Conservation (phyloP, 75 land plant species). For the Picea sitchensis region DNA sequence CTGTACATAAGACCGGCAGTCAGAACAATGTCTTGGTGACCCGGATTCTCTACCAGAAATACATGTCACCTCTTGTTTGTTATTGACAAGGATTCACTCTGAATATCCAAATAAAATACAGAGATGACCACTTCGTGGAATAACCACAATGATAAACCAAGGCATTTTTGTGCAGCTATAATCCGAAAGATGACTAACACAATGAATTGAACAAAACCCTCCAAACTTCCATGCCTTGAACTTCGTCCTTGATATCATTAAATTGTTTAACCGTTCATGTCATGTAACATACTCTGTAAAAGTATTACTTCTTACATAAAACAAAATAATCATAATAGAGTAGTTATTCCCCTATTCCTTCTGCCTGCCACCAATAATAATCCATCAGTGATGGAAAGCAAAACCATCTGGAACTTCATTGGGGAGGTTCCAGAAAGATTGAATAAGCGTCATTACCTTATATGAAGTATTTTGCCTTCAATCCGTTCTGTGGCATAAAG, state of each 20-base stretch:
- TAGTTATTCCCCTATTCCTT: not conserved
- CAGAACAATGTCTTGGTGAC: not conserved
- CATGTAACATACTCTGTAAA: not conserved
- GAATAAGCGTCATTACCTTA: constrained; percentile 23
- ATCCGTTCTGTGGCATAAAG: constrained; percentile 6
- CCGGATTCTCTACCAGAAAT: constrained; percentile 5
- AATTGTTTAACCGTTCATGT: not conserved
- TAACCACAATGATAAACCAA: not conserved
- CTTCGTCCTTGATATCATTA: not conserved
- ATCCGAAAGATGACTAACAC: not conserved
- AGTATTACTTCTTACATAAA: not conserved
- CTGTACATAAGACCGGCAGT: not conserved
- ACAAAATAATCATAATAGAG: not conserved
- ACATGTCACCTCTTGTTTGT: not conserved
- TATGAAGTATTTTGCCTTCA: constrained; percentile 8
- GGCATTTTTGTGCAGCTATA: not conserved
- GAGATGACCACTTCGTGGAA: not conserved
- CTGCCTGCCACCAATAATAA: constrained; percentile 6
- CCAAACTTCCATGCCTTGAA: not conserved
- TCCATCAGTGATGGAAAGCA: constrained; percentile 15
- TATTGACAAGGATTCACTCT: not conserved
- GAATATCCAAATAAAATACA: constrained; percentile 4
- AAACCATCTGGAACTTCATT: constrained; percentile 8
- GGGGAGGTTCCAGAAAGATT: constrained; percentile 7
- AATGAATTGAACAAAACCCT: not conserved